Percentiles rank a stretch among this genome's conserved stretches.
Conservation (phyloP, 805 yeast genomes). For the Maudiozyma barnettii region DNA sequence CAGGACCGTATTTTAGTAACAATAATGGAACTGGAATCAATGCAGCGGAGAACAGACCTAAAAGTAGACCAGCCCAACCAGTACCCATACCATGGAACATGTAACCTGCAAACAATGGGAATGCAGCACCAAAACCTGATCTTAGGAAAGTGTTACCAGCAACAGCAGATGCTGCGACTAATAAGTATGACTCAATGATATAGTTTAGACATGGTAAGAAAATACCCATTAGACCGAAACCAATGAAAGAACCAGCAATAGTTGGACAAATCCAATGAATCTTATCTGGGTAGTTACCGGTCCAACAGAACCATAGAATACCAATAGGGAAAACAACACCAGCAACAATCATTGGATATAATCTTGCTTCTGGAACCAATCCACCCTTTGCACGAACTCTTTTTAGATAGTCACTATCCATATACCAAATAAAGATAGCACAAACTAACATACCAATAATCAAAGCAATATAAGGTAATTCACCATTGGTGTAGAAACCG, state of each 20-base stretch:
- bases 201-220: slow-evolving; percentile 65
- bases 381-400: slow-evolving; percentile 44
- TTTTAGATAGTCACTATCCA: slow-evolving; percentile 44
- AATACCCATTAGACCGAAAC: slow-evolving; percentile 58
- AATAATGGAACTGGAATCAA: slow-evolving; percentile 62
- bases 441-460: slow-evolving; percentile 60
- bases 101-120: slow-evolving; percentile 61
- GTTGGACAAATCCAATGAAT: slow-evolving; percentile 80
- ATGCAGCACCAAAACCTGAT: slow-evolving; percentile 56
- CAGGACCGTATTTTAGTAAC: slow-evolving; percentile 49
- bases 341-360: slow-evolving; percentile 67
- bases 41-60: slow-evolving; percentile 50
- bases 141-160: slow-evolving; percentile 68
- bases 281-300: slow-evolving; percentile 60
- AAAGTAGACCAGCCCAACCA: slow-evolving; percentile 70
- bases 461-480: slow-evolving; percentile 73
- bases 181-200: slow-evolving; percentile 58
- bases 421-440: slow-evolving; percentile 39
- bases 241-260: slow-evolving; percentile 52
- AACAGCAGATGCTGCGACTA: slow-evolving; percentile 69
- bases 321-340: slow-evolving; percentile 67
- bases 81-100: slow-evolving; percentile 63
- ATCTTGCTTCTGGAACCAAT: slow-evolving; percentile 67
- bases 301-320: slow-evolving; percentile 79
- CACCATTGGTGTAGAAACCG: slow-evolving; percentile 40